Conservation (phyloP, 2,329 filamentous ascomycete genomes). For the Claviceps sp. region DNA sequence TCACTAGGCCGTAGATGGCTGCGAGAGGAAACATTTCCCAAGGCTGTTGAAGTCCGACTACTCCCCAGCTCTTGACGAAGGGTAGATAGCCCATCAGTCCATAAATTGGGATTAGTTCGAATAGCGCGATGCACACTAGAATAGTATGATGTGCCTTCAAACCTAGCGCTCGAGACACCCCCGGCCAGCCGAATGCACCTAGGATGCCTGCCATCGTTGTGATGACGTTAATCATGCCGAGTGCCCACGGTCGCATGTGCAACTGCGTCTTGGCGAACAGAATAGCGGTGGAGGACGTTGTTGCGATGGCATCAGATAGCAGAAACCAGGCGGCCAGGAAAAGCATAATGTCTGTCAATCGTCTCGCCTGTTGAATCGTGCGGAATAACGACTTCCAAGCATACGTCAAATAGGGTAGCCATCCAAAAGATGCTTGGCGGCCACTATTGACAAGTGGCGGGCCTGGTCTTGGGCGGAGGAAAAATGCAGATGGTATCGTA, state of each 20-base stretch:
- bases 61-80: slow-evolving; percentile 58
- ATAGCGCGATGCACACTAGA: slow-evolving; percentile 76
- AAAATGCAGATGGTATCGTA: slow-evolving; percentile 75
- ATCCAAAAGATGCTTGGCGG: slow-evolving; percentile 27
- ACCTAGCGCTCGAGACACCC: slow-evolving; percentile 54
- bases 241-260: slow-evolving; percentile 73
- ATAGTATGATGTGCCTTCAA: slow-evolving; percentile 78
- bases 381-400: slow-evolving; percentile 79
- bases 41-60: slow-evolving; percentile 76
- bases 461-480: slow-evolving; percentile 78
- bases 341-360: slow-evolving; percentile 58
- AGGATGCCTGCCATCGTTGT: slow-evolving; percentile 71
- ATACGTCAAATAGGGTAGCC: slow-evolving; percentile 61
- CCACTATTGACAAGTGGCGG: slow-evolving; percentile 51
- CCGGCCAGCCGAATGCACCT: slow-evolving; percentile 83
- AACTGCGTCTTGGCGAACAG: slow-evolving; percentile 91
- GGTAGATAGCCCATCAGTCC: slow-evolving; percentile 81
- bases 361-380: slow-evolving; percentile 62
- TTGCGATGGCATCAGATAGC: slow-evolving; percentile 85
- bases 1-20: slow-evolving; percentile 80
- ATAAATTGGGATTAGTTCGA: slow-evolving; percentile 87
- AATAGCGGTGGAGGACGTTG: slow-evolving; percentile 86
- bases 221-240: slow-evolving; percentile 90
- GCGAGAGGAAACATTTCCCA: slow-evolving; percentile 97
- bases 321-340: slow-evolving; percentile 90